Conservation (phyloP, 768 basidiomycete genomes). For the Cytidiella melzeri region DNA sequence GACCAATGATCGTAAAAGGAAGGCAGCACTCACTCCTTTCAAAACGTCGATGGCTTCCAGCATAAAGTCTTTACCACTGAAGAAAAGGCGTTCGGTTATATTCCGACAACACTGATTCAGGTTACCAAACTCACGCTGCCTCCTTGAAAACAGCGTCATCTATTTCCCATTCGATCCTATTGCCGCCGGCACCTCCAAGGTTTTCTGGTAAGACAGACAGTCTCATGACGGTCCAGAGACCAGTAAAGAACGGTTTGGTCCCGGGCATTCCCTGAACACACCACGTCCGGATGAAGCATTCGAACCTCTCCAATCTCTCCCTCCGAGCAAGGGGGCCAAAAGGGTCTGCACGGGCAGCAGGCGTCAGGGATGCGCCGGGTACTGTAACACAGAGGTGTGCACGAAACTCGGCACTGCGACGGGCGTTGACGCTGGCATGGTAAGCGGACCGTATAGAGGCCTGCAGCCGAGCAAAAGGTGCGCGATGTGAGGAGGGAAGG, state of each 20-base stretch:
- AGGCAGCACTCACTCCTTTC: conserved; percentile 67
- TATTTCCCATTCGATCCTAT: conserved; percentile 80
- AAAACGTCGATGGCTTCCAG: conserved; percentile 83
- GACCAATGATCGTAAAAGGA: background rate
- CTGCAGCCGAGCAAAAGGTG: conserved; percentile 81
- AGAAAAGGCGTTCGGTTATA: conserved; percentile 19
- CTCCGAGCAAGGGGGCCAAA: conserved; percentile 57
- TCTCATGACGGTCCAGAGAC: conserved; percentile 72
- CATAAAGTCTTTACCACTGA: conserved; percentile 92
- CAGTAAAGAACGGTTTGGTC: conserved; percentile 81
- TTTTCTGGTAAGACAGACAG: conserved; percentile 75
- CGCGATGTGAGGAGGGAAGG: conserved; percentile 77
- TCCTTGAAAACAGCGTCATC: conserved; percentile 95
- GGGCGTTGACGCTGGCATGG: conserved; percentile 72
- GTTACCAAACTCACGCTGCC: conserved; percentile 63
- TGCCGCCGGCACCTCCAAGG: conserved; percentile 73
- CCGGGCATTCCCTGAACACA: conserved; percentile 85
- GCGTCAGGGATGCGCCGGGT: conserved; percentile 74
- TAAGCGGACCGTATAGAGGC: conserved; percentile 81
- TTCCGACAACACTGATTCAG: conserved; percentile 10
- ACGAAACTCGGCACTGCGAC: conserved; percentile 78
- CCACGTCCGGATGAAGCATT: conserved; percentile 74
- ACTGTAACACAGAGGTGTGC: conserved; percentile 76
- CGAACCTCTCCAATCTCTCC: conserved; percentile 72
- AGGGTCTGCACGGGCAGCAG: conserved; percentile 66